Evolutionary conservation across 2,329 filamentous ascomycete genomes (phyloP), one percentile per base, ranked within the genome.

Genomic region (Epichloe aotearoae): DNA sequence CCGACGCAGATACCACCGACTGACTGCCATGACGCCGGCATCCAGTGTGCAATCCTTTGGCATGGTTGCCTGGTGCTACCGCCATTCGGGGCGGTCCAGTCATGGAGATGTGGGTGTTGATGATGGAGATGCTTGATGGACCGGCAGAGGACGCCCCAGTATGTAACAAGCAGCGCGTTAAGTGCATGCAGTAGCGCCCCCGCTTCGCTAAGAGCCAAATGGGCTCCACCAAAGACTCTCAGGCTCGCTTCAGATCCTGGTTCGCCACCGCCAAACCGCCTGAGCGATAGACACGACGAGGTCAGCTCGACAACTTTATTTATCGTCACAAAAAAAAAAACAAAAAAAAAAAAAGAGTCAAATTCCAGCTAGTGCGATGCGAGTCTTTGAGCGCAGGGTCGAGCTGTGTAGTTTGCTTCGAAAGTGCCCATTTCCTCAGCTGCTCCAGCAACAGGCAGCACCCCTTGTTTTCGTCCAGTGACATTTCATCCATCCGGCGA

Each of bases 21-120:
- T 30, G 39, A 40, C 41, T 19, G 33, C 36, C 47, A 34, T 38
- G 14, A 44, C n/a, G 47, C 42, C 12, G 40, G 49, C 49, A 47
- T 36, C 41, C 20, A 41, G 30, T 5, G 40, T 37, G 39, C 30
- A 37, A 23, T 23, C 19, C 33, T 36, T 30, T 56, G 51, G 58
- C 56, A 57, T 59, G 61, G 64, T 62, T 66, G 64, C 61, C 64
- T 66, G 56, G 59, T 56, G 58, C 53, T 55, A 54, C 53, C 50
- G 50, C 52, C 50, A 46, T 52, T 55, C 56, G 26, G 40, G 49
- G 43, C 19, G 6, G 33, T 23, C 44, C 19, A 23, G 33, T 26
- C n/a, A 44, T 37, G 47, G 39, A 23, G 46, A 38, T 46, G 26
- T 14, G 15, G 4, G 39, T 34, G 23, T 14, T 49, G 26, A 19